Evolutionary conservation across 768 basidiomycete genomes (phyloP), one percentile per base, ranked within the genome.

Genomic region (Serpula lacrymans): DNA sequence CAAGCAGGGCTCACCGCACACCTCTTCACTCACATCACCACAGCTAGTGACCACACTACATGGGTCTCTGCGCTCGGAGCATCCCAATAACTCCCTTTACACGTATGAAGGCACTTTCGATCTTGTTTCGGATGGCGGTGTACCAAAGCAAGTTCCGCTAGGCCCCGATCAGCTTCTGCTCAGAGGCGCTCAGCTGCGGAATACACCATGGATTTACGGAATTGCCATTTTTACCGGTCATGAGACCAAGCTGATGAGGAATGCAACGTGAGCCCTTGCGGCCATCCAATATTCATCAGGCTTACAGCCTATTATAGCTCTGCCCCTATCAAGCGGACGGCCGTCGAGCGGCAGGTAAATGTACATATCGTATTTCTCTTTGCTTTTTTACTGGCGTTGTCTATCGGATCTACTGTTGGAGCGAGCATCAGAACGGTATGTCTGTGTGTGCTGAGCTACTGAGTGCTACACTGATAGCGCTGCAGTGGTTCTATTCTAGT

Each of bases 201-300:
- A 99, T 61, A 98, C 96, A 2, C 82, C 86, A 7, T 99, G 96
- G 96, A 78, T 88, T 21, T 98, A 97, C 61, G 95, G 94, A 10
- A 58, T 99, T 6, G 84, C 84, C 24, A 87, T 98, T 29, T 97
- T 92, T 52, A 95, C 93, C 0, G 96, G 96, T 0, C 96, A 98
- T 56, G 94, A 99, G 70, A 98, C 96, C 14, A 99, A 99, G 63
- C 64, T 99, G 26, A 94, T 98, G 92, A 78, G 90, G 44, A 98
- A 98, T 54, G 95, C 96, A 30, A 97, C 94, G 92, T 93, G 55
- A 68, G 90, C 71, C 12, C 25, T 42, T 10, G 43, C 11, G 8
- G 7, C 13, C 16, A 5, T 23, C 5, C 48, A n/a, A n/a, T n/a
- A n/a, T n/a, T n/a, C n/a, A n/a, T n/a, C n/a, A 6, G 31, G 20